Evolutionary conservation across 2,329 filamentous ascomycete genomes (phyloP), one percentile per base, ranked within the genome.

Genomic region (Ceratocystis variospora): DNA sequence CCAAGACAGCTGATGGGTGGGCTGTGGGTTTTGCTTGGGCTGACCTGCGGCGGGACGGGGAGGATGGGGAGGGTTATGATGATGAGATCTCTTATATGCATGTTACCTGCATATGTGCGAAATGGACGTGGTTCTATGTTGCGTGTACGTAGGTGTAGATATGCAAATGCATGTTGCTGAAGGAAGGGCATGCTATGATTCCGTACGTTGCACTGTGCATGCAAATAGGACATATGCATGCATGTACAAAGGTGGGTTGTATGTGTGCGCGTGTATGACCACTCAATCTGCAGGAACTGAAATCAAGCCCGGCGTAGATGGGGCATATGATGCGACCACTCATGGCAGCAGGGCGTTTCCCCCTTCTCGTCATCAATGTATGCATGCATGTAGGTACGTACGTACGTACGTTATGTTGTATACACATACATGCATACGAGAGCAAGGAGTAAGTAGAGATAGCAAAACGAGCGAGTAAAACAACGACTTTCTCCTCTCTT

Each of bases 21-120:
- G 53, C 31, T 31, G 28, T 57, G 53, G 53, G 53, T 3, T 41
- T 41, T 41, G 37, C 53, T 33, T 33, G 53, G 55, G 55, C 28
- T 59, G 12, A n/a, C 31, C 55, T 59, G 55, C 55, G 28, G 55
- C 28, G 55, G 37, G 37, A 41, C 4, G 37, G 10, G 33, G 33
- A 37, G 33, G 53, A 53, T 53, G 19, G 25, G 48, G 22, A 25
- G 22, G 22, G 48, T 53, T 25, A 37, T 37, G 17, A 59, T 59
- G 55, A 59, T 59, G 55, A 59, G 55, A 59, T 59, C 55, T 37
- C 55, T 37, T 37, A 59, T 59, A 37, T 59, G 55, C 55, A 59
- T 59, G 55, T n/a, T n/a, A 59, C 28, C 22, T 31, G 55, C 55
- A 59, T 17, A 33, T 59, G 22, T 53, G 48, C 48, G 48, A 53